Conservation (phyloP, 257 asterid species). For the Coffea eugenioides region DNA sequence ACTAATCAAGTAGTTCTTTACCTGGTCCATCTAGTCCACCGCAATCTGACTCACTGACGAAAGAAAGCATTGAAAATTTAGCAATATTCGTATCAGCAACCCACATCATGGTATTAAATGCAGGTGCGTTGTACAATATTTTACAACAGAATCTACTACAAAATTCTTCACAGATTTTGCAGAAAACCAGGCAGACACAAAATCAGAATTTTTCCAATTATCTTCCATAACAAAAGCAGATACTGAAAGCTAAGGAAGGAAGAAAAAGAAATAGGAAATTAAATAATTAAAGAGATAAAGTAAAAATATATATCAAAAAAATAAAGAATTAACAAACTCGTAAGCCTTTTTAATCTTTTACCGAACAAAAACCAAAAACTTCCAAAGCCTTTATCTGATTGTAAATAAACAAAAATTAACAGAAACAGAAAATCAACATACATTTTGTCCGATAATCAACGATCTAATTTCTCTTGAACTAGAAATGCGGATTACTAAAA, state of each 20-base stretch:
- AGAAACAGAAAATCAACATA: background rate
- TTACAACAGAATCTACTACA: background rate
- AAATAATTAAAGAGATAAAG: no score
- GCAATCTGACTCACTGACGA: slow-evolving; percentile 25
- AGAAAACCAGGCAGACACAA: background rate
- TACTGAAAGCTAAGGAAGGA: background rate
- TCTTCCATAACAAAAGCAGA: background rate
- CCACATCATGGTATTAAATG: background rate
- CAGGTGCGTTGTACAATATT: background rate
- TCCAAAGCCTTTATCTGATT: background rate
- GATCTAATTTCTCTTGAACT: background rate
- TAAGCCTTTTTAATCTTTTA: no score
- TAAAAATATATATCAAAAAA: background rate
- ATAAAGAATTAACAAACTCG: background rate
- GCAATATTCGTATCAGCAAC: background rate
- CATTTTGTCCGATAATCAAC: background rate
- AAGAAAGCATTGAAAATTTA: slow-evolving; percentile 5
- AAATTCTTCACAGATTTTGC: background rate
- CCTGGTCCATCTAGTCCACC: slow-evolving; percentile 78
- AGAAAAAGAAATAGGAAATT: background rate
- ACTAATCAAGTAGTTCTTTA: slow-evolving; percentile 19
- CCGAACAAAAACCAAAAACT: background rate
- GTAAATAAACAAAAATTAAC: background rate
- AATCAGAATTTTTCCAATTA: background rate
- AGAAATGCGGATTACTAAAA: background rate